Evolutionary conservation across 2,329 filamentous ascomycete species (phyloP).

Genomic region (Aureobasidium namibiae): DNA sequence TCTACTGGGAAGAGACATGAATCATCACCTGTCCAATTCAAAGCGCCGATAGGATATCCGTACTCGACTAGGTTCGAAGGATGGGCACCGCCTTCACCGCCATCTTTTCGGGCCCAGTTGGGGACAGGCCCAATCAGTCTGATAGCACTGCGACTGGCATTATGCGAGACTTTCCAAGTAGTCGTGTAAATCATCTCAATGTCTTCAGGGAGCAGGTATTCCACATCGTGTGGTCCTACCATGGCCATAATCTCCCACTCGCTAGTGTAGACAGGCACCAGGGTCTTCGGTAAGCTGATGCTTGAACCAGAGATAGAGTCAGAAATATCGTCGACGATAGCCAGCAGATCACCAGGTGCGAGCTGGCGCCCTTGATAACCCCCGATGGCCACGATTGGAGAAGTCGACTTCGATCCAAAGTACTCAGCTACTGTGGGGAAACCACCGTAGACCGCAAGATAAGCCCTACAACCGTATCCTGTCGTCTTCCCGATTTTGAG

Average conservation of each 20-base stretch:
- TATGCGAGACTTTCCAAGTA: slow-evolving; percentile 54
- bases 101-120: slow-evolving; percentile 50
- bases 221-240: slow-evolving; percentile 49
- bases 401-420: slow-evolving; percentile 53
- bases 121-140: slow-evolving; percentile 51
- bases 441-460: slow-evolving; percentile 50
- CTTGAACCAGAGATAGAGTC: slow-evolving; percentile 21
- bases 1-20: slow-evolving; percentile 53
- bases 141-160: slow-evolving; percentile 52
- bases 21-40: slow-evolving; percentile 56
- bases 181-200: slow-evolving; percentile 50
- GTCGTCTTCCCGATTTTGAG: slow-evolving; percentile 49
- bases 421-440: slow-evolving; percentile 46
- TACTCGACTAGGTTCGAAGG: slow-evolving; percentile 47
- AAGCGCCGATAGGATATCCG: slow-evolving; percentile 49
- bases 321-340: slow-evolving; percentile 34
- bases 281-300: slow-evolving; percentile 33
- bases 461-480: slow-evolving; percentile 47
- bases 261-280: slow-evolving; percentile 42
- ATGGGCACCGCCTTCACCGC: slow-evolving; percentile 56
- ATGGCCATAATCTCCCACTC: slow-evolving; percentile 48
- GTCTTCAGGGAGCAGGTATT: slow-evolving; percentile 43
- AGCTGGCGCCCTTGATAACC: slow-evolving; percentile 52
- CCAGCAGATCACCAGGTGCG: slow-evolving; percentile 46
- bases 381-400: slow-evolving; percentile 49